These are phyloP conservation scores for Ascochyta rabiei DNA, from an alignment of 2,329 filamentous ascomycete genomes.

Conservation along the genomic window DNA sequence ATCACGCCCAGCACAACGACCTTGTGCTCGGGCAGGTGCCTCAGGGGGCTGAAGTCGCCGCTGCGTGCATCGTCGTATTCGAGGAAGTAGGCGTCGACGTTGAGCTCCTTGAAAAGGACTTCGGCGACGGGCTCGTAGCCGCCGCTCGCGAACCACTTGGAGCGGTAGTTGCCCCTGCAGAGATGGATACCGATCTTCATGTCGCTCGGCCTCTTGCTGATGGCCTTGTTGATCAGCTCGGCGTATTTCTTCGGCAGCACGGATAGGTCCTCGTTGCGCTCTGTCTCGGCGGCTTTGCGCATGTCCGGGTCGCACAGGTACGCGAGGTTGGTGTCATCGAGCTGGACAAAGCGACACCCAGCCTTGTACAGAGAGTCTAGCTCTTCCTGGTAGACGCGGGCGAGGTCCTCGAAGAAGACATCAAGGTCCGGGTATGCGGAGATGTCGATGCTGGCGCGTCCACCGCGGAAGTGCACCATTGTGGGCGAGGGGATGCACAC, in stretches of 20 bases:
- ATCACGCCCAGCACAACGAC: conserved; percentile 63
- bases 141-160: conserved; percentile 63
- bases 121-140: conserved; percentile 65
- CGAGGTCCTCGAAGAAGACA: conserved; percentile 62
- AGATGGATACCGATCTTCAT: conserved; percentile 64
- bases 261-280: conserved; percentile 58
- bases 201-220: conserved; percentile 59
- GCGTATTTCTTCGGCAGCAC: conserved; percentile 60
- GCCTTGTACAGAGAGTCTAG: conserved; percentile 60
- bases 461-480: conserved; percentile 66
- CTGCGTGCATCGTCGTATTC: conserved; percentile 64
- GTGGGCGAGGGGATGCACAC: conserved; percentile 64
- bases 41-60: conserved; percentile 61
- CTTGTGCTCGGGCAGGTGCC: conserved; percentile 61
- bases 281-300: conserved; percentile 57
- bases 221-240: conserved; percentile 61
- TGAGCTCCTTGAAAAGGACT: conserved; percentile 62
- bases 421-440: conserved; percentile 62
- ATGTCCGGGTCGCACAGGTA: conserved; percentile 64
- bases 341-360: conserved; percentile 63
- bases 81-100: conserved; percentile 65
- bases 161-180: conserved; percentile 63
- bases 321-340: conserved; percentile 66
- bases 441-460: conserved; percentile 59
- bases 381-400: conserved; percentile 62